Percentiles rank a stretch among this genome's conserved stretches.
These are phyloP conservation scores for Amanita rubescens DNA, from an alignment of 768 basidiomycete species.

Conservation along the genomic window DNA sequence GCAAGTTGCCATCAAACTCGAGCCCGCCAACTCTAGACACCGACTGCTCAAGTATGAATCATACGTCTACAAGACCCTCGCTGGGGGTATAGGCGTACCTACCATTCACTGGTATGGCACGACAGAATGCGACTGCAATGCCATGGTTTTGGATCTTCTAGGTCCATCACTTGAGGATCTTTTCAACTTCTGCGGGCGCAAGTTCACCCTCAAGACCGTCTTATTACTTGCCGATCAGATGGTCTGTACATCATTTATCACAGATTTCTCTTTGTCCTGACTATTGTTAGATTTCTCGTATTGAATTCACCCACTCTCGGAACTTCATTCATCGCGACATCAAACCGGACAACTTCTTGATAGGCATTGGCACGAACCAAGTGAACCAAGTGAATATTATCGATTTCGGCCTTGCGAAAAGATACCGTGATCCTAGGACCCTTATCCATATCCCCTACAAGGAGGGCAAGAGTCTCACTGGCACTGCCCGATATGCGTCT, in stretches of 20 bases:
- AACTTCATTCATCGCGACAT: slow-evolving; percentile 98
- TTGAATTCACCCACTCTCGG: slow-evolving; percentile 99
- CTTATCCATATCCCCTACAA: slow-evolving; percentile 99
- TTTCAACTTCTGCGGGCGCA: slow-evolving; percentile 94
- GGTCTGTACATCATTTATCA: slow-evolving; percentile 34
- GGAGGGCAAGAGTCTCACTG: slow-evolving; percentile 99
- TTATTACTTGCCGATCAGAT: too few relatives aligned
- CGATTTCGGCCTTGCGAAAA: slow-evolving; percentile 98
- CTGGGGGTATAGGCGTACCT: slow-evolving; percentile 97
- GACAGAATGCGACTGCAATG: slow-evolving; percentile 99
- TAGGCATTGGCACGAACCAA: slow-evolving; percentile 99
- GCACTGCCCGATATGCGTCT: slow-evolving; percentile 98
- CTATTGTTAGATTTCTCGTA: slow-evolving; percentile 77
- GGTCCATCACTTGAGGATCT: slow-evolving; percentile 88
- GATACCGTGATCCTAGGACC: slow-evolving; percentile 99
- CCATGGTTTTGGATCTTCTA: slow-evolving; percentile 97
- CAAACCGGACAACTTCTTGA: slow-evolving; percentile 99
- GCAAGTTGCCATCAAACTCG: slow-evolving; percentile 99
- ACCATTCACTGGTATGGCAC: slow-evolving; percentile 95
- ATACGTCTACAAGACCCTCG: slow-evolving; percentile 92
- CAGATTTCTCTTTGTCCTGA: slow-evolving; percentile 18
- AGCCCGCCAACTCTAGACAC: slow-evolving; percentile 99
- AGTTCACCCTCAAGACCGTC: too few relatives aligned
- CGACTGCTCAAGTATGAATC: slow-evolving; percentile 99
- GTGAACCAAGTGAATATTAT: too few relatives aligned